These are phyloP conservation scores for Phlebiopsis gigantea DNA, from an alignment of 768 basidiomycete species.

Conservation along the genomic window DNA sequence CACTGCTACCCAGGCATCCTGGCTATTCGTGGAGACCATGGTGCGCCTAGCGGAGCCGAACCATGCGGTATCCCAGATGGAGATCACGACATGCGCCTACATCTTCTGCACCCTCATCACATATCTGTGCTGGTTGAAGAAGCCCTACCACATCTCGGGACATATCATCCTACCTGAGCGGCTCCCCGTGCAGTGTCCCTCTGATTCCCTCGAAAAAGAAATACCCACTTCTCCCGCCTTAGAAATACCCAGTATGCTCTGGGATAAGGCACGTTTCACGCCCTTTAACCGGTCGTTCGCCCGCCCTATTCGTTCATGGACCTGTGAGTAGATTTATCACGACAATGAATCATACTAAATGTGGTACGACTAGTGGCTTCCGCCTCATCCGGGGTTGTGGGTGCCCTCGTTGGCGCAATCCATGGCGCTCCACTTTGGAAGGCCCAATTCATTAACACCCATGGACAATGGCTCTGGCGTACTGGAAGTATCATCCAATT, in stretches of 20 bases:
- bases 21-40: neutral
- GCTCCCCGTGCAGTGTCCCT: neutral
- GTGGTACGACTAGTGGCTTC: neutral
- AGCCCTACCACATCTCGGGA: neutral
- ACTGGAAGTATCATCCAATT: neutral
- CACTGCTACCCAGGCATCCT: neutral
- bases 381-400: neutral
- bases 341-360: too few species aligned
- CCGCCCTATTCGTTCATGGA: neutral
- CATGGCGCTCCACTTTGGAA: neutral
- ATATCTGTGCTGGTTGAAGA: neutral
- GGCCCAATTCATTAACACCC: neutral
- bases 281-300: neutral
- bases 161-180: neutral
- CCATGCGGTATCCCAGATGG: neutral
- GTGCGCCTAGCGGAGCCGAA: neutral
- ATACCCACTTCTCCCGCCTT: neutral
- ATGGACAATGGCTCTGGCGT: conserved; percentile 1
- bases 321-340: neutral
- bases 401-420: neutral
- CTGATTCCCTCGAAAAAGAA: neutral
- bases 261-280: neutral
- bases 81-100: neutral
- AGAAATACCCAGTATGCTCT: neutral
- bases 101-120: conserved; percentile 1